Conservation (phyloP, 1,139 yeast species). For the Pichia cactophila region DNA sequence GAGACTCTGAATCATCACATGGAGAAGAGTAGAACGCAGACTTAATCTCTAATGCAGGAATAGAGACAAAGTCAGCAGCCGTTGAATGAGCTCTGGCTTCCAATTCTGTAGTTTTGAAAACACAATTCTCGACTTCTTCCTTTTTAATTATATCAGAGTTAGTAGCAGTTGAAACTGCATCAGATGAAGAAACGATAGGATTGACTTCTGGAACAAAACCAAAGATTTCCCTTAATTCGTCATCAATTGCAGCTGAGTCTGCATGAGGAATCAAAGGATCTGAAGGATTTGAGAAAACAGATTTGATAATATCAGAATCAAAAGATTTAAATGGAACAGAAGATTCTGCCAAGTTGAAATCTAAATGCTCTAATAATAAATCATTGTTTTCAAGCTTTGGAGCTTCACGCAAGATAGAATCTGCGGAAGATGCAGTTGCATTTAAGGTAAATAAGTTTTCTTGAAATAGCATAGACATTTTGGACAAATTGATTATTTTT, state of each 20-base stretch:
- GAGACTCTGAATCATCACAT: neutral
- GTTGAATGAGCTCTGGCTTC: constrained; percentile 13
- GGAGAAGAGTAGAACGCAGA: neutral
- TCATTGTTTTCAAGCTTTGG: constrained; percentile 10
- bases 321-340: constrained; percentile 30
- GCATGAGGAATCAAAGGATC: constrained; percentile 33
- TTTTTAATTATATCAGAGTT: neutral
- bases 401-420: constrained; percentile 7
- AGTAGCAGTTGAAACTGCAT: neutral
- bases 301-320: constrained; percentile 52
- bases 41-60: neutral
- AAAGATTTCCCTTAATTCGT: constrained; percentile 18
- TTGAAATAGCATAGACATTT: constrained; percentile 31
- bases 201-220: neutral
- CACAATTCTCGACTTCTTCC: constrained; percentile 1
- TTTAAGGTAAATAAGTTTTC: constrained; percentile 35
- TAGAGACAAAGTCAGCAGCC: constrained; percentile 1
- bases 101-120: constrained; percentile 1
- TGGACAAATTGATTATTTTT: constrained; percentile 3
- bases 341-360: constrained; percentile 7
- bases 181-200: constrained; percentile 1
- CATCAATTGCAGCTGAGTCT: constrained; percentile 44
- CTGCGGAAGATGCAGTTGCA: constrained; percentile 3
- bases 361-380: constrained; percentile 7
- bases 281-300: constrained; percentile 36